Percentiles rank a stretch among this genome's conserved stretches.
Conservation (phyloP, 768 basidiomycete species). For the Boletus rubescentipes region DNA sequence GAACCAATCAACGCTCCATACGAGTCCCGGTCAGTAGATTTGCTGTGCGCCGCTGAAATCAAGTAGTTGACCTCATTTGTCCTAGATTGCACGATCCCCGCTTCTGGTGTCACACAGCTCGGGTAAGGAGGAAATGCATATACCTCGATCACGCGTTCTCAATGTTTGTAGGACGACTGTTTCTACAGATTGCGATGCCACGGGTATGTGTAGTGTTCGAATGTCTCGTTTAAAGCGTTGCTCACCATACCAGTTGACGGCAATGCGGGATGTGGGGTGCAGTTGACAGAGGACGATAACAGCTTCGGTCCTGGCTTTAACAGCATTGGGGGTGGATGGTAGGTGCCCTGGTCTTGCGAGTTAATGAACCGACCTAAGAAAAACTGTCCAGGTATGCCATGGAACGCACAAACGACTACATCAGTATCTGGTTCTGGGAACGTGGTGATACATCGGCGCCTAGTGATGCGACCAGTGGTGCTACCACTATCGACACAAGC, state of each 20-base stretch:
- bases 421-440: constrained; percentile 45
- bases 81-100: constrained; percentile 30
- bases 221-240: background rate
- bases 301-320: constrained; percentile 34
- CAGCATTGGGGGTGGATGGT: constrained; percentile 41
- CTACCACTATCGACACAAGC: constrained; percentile 17
- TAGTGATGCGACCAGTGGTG: constrained; percentile 29
- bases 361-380: background rate
- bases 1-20: constrained; percentile 58
- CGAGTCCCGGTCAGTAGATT: constrained; percentile 40
- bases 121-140: constrained; percentile 17
- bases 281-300: constrained; percentile 19
- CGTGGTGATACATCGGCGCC: constrained; percentile 34
- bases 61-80: background rate
- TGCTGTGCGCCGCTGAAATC: background rate
- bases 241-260: constrained; percentile 22
- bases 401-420: constrained; percentile 33
- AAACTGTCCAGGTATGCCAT: constrained; percentile 36
- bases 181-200: constrained; percentile 23
- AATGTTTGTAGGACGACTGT: constrained; percentile 16
- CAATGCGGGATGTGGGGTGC: constrained; percentile 41
- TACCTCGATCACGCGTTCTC: background rate
- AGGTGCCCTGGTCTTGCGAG: background rate
- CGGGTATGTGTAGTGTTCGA: constrained; percentile 13
- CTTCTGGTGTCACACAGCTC: constrained; percentile 19